Evolutionary conservation across 495 filamentous ascomycete genomes (phyloP).

Genomic region (Margaritispora aquatica): DNA sequence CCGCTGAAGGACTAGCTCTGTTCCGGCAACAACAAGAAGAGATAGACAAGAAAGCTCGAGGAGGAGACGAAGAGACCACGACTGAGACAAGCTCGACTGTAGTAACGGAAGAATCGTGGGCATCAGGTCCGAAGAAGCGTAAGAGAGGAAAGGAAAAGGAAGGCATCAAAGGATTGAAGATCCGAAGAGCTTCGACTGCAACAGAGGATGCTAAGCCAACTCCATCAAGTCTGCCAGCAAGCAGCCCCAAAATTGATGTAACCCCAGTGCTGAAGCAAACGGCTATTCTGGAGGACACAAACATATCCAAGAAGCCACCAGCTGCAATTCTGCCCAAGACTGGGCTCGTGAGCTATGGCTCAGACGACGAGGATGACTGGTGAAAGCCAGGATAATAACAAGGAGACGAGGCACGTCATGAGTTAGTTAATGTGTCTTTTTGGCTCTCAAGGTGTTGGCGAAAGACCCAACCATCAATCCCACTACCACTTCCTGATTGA

Average conservation of each 20-base stretch:
- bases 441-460: too few relatives aligned
- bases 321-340: neutral
- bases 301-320: conserved; percentile 12
- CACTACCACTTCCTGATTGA: too few relatives aligned
- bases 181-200: conserved; percentile 40
- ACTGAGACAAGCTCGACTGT: conserved; percentile 21
- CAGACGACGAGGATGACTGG: conserved; percentile 36
- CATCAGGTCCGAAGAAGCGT: conserved; percentile 48
- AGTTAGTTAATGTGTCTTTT: too few relatives aligned
- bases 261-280: neutral
- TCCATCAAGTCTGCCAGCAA: neutral
- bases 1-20: conserved; percentile 59
- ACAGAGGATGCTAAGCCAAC: neutral
- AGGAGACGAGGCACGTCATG: too few relatives aligned
- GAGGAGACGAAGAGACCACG: conserved; percentile 28
- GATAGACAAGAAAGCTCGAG: conserved; percentile 44
- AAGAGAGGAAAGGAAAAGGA: conserved; percentile 51
- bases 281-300: neutral
- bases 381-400: neutral
- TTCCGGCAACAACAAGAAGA: conserved; percentile 68
- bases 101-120: conserved; percentile 47
- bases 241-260: too few relatives aligned
- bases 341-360: conserved; percentile 27
- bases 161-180: conserved; percentile 49
- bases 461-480: too few relatives aligned